Evolutionary conservation across 139 green algal species (phyloP).

Genomic region (Chlamydomonas incerta): DNA sequence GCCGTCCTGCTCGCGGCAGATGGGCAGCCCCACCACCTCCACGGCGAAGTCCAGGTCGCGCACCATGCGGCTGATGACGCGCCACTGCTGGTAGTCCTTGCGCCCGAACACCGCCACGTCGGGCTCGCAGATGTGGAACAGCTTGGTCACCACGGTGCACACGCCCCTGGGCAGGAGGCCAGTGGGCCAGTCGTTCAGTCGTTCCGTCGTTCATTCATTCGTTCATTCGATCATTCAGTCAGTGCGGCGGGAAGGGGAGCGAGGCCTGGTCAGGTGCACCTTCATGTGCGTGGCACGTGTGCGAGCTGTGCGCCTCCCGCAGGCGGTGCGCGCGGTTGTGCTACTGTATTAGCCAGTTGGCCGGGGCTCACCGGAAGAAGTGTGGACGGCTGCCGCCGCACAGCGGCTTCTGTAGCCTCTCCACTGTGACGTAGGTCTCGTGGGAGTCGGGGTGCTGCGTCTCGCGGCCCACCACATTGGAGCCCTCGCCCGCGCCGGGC

Average conservation of each 20-base stretch:
- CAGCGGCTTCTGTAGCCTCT: slow-evolving; percentile 86
- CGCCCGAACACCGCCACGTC: slow-evolving; percentile 96
- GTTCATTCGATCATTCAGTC: too few species aligned
- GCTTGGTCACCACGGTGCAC: slow-evolving; percentile 94
- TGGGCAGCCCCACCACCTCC: slow-evolving; percentile 88
- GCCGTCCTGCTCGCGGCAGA: slow-evolving; percentile 90
- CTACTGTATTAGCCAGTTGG: too few species aligned
- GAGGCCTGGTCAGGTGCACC: too few species aligned
- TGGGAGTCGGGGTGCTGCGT: slow-evolving; percentile 65
- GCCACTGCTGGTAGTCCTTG: slow-evolving; percentile 99
- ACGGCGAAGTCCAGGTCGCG: slow-evolving; percentile 93
- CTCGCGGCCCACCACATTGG: slow-evolving; percentile 75
- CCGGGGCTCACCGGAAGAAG: slow-evolving; percentile 90
- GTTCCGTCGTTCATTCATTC: too few species aligned
- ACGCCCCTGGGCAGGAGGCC: slow-evolving; percentile 80
- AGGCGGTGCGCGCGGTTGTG: too few species aligned
- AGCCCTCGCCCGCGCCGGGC: slow-evolving; percentile 37
- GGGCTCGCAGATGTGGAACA: slow-evolving; percentile 97
- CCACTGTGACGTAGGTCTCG: slow-evolving; percentile 87
- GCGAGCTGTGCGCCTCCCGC: too few species aligned
- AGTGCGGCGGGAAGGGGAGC: too few species aligned
- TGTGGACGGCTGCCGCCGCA: slow-evolving; percentile 89
- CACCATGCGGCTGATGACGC: slow-evolving; percentile 80
- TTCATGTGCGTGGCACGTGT: too few species aligned
- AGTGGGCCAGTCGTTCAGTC: too few species aligned